Conservation (phyloP, 179 eudicot genomes). For the Carnegiea gigantea region DNA sequence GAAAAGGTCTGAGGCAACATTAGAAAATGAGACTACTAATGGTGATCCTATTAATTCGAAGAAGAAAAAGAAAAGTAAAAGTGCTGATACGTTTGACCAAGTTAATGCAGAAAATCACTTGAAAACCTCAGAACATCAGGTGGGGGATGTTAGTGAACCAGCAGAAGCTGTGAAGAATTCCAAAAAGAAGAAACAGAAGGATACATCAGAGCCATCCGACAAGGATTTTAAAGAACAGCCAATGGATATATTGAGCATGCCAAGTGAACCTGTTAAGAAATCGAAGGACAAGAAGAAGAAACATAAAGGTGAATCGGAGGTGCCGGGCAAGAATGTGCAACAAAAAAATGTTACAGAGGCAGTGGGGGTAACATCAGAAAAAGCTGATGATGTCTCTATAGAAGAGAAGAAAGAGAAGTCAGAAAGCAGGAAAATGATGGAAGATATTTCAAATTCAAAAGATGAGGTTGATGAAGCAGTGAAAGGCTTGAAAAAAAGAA, state of each 20-base stretch:
- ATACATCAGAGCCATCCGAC: not conserved
- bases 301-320: constrained; percentile 27
- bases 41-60: not conserved
- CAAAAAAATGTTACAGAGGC: constrained; percentile 22
- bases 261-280: constrained; percentile 36
- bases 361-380: constrained; percentile 17
- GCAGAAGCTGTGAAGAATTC: not conserved
- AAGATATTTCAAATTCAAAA: constrained; percentile 10
- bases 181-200: constrained; percentile 8
- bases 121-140: constrained; percentile 8
- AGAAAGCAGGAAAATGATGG: constrained; percentile 34
- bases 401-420: constrained; percentile 33
- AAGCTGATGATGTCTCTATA: constrained; percentile 6
- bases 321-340: constrained; percentile 15
- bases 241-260: not conserved
- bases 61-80: constrained; percentile 3
- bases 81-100: not conserved
- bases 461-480: constrained; percentile 32
- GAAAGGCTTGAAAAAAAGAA: constrained; percentile 65
- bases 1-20: not conserved
- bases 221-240: not conserved
- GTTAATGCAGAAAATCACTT: constrained; percentile 12
- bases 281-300: constrained; percentile 58
- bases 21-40: not conserved
- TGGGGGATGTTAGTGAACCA: constrained; percentile 9